A percentile compares a stretch with the other conserved stretches of the same genome.
Evolutionary conservation across 352 stramenopile genomes (phyloP).

Genomic region (Pythium aquatile): DNA sequence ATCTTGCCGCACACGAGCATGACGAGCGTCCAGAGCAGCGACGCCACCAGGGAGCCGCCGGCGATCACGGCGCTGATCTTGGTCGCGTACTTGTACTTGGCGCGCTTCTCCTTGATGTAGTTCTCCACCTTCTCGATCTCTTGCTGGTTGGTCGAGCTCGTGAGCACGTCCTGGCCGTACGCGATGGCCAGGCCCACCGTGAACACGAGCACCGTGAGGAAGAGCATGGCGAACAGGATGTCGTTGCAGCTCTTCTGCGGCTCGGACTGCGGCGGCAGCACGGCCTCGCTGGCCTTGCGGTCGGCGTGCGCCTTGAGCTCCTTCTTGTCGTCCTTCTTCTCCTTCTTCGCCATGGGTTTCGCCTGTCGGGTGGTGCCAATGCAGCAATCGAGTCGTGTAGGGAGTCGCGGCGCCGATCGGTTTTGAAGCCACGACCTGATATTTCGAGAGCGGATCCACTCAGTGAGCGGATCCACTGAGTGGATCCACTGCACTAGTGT

Average conservation of each 20-base stretch:
- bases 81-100: conserved; percentile 61
- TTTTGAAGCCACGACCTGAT: conserved; percentile 16
- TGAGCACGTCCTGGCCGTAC: conserved; percentile 54
- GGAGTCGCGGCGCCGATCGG: background rate
- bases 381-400: background rate
- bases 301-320: conserved; percentile 25
- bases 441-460: conserved; percentile 21
- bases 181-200: conserved; percentile 43
- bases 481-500: background rate
- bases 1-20: conserved; percentile 57
- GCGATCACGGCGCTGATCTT: conserved; percentile 47
- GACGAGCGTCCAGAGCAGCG: conserved; percentile 47
- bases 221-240: conserved; percentile 69
- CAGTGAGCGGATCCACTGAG: conserved; percentile 9
- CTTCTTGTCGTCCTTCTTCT: conserved; percentile 28
- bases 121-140: conserved; percentile 53
- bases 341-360: conserved; percentile 24
- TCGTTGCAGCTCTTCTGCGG: conserved; percentile 65
- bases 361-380: background rate
- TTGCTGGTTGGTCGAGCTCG: conserved; percentile 18
- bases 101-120: conserved; percentile 43
- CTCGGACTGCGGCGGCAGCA: conserved; percentile 32
- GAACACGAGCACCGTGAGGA: conserved; percentile 36
- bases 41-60: conserved; percentile 37
- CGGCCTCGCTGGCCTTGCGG: conserved; percentile 14